Evolutionary conservation across 2,329 filamentous ascomycete species (phyloP).

Genomic region (Xylaria sp.): DNA sequence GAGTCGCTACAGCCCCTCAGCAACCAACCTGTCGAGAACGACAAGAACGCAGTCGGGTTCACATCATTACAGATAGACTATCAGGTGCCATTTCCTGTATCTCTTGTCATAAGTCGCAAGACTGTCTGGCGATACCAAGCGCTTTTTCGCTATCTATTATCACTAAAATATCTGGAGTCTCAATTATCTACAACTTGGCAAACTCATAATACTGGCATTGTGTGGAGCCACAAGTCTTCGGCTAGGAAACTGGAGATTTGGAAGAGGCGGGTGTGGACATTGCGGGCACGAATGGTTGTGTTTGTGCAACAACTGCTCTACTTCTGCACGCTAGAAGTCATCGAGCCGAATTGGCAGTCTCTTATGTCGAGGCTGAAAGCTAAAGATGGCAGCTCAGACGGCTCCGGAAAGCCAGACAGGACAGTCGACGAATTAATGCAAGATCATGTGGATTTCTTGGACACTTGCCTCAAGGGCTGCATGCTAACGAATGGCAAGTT

Average conservation of each 20-base stretch:
- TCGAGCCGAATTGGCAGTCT: slow-evolving; percentile 96
- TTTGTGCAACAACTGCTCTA: slow-evolving; percentile 97
- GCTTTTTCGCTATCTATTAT: slow-evolving; percentile 92
- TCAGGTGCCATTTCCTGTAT: slow-evolving; percentile 91
- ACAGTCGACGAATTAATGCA: slow-evolving; percentile 99
- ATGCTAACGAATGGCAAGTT: slow-evolving; percentile 98
- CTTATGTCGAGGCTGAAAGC: slow-evolving; percentile 87
- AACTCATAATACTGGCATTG: slow-evolving; percentile 81
- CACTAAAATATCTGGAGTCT: slow-evolving; percentile 87
- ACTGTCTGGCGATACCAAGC: slow-evolving; percentile 97
- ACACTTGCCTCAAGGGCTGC: slow-evolving; percentile 97
- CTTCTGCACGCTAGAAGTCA: slow-evolving; percentile 96
- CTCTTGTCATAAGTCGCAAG: slow-evolving; percentile 93
- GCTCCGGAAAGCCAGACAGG: slow-evolving; percentile 56
- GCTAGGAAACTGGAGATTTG: slow-evolving; percentile 82
- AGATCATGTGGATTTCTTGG: slow-evolving; percentile 97
- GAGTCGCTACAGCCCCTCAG: slow-evolving; percentile 80
- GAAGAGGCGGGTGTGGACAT: slow-evolving; percentile 92
- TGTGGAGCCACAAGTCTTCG: slow-evolving; percentile 84
- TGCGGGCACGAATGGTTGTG: slow-evolving; percentile 92
- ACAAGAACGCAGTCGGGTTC: slow-evolving; percentile 89
- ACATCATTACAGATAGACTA: slow-evolving; percentile 96
- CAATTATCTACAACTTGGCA: slow-evolving; percentile 90
- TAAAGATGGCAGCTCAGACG: slow-evolving; percentile 60
- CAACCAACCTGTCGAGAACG: slow-evolving; percentile 75